Base-by-base conservation (phyloP, 768 basidiomycete species). In the Tephrocybe rancida region DNA sequence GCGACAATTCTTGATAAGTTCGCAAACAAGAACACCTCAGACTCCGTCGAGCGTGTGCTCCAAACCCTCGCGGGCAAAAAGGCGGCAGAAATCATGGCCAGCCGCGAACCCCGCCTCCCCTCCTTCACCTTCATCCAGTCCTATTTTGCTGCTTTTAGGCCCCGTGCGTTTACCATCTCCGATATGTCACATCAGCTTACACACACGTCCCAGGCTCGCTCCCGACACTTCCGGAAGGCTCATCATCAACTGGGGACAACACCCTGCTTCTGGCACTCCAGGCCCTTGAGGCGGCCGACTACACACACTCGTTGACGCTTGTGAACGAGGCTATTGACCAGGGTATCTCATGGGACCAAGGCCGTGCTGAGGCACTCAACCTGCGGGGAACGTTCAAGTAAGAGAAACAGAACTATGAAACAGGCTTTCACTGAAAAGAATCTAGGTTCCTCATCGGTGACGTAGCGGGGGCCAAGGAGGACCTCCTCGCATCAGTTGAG, bases 111-210 rank as follows among this genome's bases (percentile, higher is more conserved):
- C 1, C 83, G 87, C 51, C 75, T 98, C 24, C 96, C 96, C 5
- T 93, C 93, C 13, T 82, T 83, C 59, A 93, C 92, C 0, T 97
- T 99, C 72, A 88, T 97, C 60, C 87, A 89, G 11, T 91, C 96
- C 0, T 99, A 98, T 76, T 94, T 98, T 67, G 88, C 93, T 54
- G 97, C 97, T 8, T 98, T 98, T 88, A 86, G 97, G 59, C 77
- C 87, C 52, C 87, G 93, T 91, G 61, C 60, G 89, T 37, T 47
- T 18, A 27, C 39, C 32, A 9, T n/a, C 22, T 9, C 34, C 2
- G 38, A 27, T 24, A 13, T 39, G 45, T 35, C 41, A 55, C 19
- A 0, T 26, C 29, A 37, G 16, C 26, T 57, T 39, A 51, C 42
- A 48, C 43, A 46, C 19, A 21, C 22, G 18, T 16, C 50, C 2